Conservation (phyloP, 208 protist species). For the Tritrichomonas foetus region DNA sequence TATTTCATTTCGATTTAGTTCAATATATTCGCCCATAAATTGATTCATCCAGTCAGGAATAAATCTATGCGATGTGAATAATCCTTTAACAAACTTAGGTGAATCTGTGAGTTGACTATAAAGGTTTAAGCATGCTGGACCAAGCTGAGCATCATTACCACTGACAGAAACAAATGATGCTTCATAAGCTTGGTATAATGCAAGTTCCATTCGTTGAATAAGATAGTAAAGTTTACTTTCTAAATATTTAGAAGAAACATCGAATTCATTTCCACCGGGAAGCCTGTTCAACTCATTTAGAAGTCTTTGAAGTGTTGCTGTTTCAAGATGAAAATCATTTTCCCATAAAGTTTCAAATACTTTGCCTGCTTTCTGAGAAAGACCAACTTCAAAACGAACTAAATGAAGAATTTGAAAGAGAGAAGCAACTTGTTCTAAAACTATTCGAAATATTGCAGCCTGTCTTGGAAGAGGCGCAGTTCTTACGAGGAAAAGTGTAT, state of each 20-base stretch:
- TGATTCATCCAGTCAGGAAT: not conserved
- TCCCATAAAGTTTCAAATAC: not conserved
- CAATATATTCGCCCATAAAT: not conserved
- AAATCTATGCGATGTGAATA: not conserved
- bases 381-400: not conserved
- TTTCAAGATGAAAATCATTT: not conserved
- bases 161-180: not conserved
- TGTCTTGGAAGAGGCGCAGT: not conserved
- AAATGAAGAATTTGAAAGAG: not conserved
- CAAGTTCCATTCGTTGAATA: not conserved
- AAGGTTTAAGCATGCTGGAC: not conserved
- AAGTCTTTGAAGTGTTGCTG: not conserved
- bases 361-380: not conserved
- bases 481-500: not conserved
- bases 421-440: not conserved
- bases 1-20: not conserved
- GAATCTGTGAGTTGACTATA: not conserved
- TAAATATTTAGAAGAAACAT: slow-evolving; percentile 5
- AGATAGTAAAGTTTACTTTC: not conserved
- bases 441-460: not conserved
- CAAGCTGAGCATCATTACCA: not conserved
- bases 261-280: slow-evolving; percentile 13
- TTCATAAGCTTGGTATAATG: not conserved
- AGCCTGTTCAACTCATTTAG: not conserved
- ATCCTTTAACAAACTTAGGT: not conserved